phyloP scores from a whole-genome alignment of 2,329 filamentous ascomycete genomes.

The Xylariomycetidae sp. region DNA sequence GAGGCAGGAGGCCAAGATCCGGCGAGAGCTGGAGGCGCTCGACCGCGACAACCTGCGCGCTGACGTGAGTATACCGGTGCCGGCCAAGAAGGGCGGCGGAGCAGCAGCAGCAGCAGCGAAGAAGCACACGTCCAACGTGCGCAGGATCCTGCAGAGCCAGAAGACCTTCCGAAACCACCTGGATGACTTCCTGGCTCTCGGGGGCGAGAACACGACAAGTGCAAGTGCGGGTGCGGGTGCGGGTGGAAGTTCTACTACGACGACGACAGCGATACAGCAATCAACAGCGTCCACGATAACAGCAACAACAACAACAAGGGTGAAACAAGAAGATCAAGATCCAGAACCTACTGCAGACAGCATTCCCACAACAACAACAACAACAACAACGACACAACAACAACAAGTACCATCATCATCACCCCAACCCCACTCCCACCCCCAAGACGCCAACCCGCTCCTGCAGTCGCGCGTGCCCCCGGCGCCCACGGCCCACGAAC shows the following conservation, averaged over 20 bases:
- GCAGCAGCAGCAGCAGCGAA: conserved; percentile 27
- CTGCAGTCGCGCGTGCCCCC: conserved; percentile 54
- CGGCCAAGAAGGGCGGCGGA: conserved; percentile 45
- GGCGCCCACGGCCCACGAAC: conserved; percentile 54
- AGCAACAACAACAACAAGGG: not conserved
- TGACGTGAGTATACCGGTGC: conserved; percentile 69
- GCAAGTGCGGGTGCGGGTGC: conserved; percentile 19
- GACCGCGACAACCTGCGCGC: conserved; percentile 73
- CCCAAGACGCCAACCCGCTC: conserved; percentile 52
- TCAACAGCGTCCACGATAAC: conserved; percentile 1
- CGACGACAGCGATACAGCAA: not conserved
- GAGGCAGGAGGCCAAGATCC: conserved; percentile 76
- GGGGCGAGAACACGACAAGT: conserved; percentile 26
- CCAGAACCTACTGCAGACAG: conserved; percentile 11
- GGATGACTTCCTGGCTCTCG: conserved; percentile 70
- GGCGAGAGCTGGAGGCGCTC: conserved; percentile 76
- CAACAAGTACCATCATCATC: conserved; percentile 19
- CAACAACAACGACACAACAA: not conserved
- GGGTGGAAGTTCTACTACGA: conserved; percentile 24
- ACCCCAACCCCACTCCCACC: conserved; percentile 35
- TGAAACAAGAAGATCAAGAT: not conserved
- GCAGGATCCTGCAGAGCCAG: conserved; percentile 73
- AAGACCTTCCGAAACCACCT: conserved; percentile 82
- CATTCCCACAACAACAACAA: not conserved
- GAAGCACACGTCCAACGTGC: conserved; percentile 65